Base-by-base conservation (phyloP, 805 yeast species). In the Schwanniomyces polymorphus region DNA sequence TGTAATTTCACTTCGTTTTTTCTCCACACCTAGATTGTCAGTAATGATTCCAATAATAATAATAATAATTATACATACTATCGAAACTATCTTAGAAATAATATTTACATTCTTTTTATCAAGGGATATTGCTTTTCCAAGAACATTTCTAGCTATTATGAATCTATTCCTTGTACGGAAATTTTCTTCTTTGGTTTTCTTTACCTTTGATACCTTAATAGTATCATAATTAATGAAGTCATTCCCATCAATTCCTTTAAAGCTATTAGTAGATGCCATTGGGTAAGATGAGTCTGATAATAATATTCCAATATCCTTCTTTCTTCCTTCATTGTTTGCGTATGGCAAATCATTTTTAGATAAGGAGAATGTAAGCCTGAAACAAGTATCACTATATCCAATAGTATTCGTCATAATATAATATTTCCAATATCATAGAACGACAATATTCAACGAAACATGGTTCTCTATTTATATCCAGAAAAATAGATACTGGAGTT, bases 1-100 rank as follows among this genome's bases (percentile, higher is more conserved):
- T 50, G 50, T n/a, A 53, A 44, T 5, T 31, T 26, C 8, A 28
- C 31, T 16, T 35, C 43, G 25, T 55, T 45, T 7, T 21, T 38
- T 39, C 53, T 59, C 62, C 64, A 58, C 9, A 50, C 46, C 64
- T 58, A 44, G 14, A 42, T 21, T 34, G 51, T 56, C 51, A 54
- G 52, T 49, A 44, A 23, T 7, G 14, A 25, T 21, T 7, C 7
- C n/a, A n/a, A n/a, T 5, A 4, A 9, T 31, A n/a, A 4, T 16
- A 25, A 18, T 21, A 5, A 1, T 18, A 8, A 16, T 14, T 26
- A 16, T 43, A 45, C 46, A 27, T 50, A 51, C 58, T 16, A 43
- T 21, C 11, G 60, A 51, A 2, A 55, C 48, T 9, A 47, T 38
- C 28, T 45, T 50, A n/a, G 55, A 55, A 25, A 54, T 46, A 16